These are phyloP conservation scores for Diaporthe capsici DNA, from an alignment of 2,329 filamentous ascomycete species.

Conservation along the genomic window DNA sequence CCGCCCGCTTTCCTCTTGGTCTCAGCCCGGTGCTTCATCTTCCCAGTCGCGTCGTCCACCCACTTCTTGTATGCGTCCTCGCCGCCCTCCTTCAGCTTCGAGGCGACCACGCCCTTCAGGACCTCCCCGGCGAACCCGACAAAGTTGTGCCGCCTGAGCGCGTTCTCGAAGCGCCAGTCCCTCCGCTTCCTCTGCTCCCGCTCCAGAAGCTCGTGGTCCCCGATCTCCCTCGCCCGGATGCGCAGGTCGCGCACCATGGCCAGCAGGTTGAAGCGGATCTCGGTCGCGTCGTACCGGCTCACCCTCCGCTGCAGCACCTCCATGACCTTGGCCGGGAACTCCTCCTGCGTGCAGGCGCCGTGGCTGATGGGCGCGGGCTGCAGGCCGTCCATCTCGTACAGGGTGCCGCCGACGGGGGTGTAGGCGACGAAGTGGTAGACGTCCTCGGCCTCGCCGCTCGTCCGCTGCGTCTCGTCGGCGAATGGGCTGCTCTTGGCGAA, in stretches of 20 bases:
- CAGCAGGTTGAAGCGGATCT: slow-evolving; percentile 96
- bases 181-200: slow-evolving; percentile 86
- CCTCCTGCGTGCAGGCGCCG: slow-evolving; percentile 76
- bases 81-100: slow-evolving; percentile 77
- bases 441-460: slow-evolving; percentile 81
- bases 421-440: slow-evolving; percentile 99
- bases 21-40: slow-evolving; percentile 50
- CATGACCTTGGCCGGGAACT: slow-evolving; percentile 86
- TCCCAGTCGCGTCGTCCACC: slow-evolving; percentile 71
- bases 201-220: slow-evolving; percentile 83
- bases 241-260: slow-evolving; percentile 91
- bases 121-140: slow-evolving; percentile 94
- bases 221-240: slow-evolving; percentile 81
- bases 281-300: slow-evolving; percentile 84
- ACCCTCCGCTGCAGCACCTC: slow-evolving; percentile 89
- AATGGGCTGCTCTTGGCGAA: slow-evolving; percentile 93
- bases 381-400: slow-evolving; percentile 96
- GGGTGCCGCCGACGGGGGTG: slow-evolving; percentile 80
- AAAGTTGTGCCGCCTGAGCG: slow-evolving; percentile 92
- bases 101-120: slow-evolving; percentile 84
- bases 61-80: slow-evolving; percentile 78
- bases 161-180: slow-evolving; percentile 96
- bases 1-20: slow-evolving; percentile 48
- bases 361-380: slow-evolving; percentile 94
- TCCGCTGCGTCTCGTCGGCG: slow-evolving; percentile 86